Evolutionary conservation across 1,139 yeast species (phyloP).

Genomic region (Sugiyamaella paludigena): DNA sequence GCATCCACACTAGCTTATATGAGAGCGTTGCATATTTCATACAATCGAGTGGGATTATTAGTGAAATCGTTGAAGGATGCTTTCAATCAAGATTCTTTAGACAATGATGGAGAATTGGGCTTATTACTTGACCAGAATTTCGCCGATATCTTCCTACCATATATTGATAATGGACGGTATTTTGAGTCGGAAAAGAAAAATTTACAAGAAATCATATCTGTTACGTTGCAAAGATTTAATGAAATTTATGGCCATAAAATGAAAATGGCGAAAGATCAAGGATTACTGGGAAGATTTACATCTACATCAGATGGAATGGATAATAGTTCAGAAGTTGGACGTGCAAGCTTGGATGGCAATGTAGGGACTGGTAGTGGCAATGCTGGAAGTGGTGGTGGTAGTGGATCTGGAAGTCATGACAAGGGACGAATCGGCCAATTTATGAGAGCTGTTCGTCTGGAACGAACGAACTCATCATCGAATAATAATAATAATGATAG

Average conservation of each 20-base stretch:
- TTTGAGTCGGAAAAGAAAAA: conserved; percentile 71
- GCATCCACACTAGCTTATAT: conserved; percentile 72
- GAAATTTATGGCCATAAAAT: conserved; percentile 28
- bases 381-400: not conserved
- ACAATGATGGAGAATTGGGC: conserved; percentile 49
- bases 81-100: conserved; percentile 40
- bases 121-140: conserved; percentile 67
- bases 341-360: not conserved
- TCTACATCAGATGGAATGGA: conserved; percentile 23
- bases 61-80: conserved; percentile 65
- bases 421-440: conserved; percentile 36
- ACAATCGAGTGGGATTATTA: conserved; percentile 58
- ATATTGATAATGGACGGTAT: conserved; percentile 64
- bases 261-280: conserved; percentile 26
- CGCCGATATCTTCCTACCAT: conserved; percentile 70
- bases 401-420: conserved; percentile 21
- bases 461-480: conserved; percentile 24
- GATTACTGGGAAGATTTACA: conserved; percentile 30
- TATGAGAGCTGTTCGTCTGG: conserved; percentile 34
- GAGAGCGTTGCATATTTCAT: conserved; percentile 67
- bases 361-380: conserved; percentile 2
- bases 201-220: conserved; percentile 59
- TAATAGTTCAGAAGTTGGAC: not conserved
- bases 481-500: conserved; percentile 3
- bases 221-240: conserved; percentile 28